Conservation (phyloP, 352 stramenopile species). For the Phytopythium boreale region DNA sequence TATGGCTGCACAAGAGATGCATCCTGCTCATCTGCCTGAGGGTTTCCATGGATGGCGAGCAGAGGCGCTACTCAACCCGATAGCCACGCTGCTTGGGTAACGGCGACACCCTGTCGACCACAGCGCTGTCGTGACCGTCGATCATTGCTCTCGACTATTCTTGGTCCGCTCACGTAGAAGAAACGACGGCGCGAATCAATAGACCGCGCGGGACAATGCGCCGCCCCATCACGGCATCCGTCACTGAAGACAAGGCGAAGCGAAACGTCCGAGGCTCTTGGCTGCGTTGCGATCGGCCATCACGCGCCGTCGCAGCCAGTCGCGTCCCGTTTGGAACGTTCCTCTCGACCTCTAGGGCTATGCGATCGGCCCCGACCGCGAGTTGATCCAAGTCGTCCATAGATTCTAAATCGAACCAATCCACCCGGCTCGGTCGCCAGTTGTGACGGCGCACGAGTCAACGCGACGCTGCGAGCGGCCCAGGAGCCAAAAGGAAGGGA, state of each 20-base stretch:
- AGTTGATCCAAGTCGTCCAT: background rate
- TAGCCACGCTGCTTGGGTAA: background rate
- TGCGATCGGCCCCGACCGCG: background rate
- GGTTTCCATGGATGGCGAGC: background rate
- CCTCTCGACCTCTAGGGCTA: background rate
- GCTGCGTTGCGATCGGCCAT: background rate
- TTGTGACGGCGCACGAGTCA: background rate
- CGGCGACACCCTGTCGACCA: background rate
- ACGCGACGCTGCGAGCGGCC: background rate
- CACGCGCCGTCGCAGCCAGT: slow-evolving; percentile 9
- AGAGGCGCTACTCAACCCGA: background rate
- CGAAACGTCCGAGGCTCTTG: background rate
- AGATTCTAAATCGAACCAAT: background rate
- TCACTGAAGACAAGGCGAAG: background rate
- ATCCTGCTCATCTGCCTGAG: background rate
- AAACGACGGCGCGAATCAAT: background rate
- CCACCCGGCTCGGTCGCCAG: background rate
- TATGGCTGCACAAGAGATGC: background rate
- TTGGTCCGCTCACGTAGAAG: background rate
- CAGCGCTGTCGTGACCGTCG: background rate
- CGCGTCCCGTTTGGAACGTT: slow-evolving; percentile 12
- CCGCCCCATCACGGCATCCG: background rate
- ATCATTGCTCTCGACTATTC: background rate
- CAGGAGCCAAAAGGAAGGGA: background rate
- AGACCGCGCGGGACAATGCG: background rate